Conservation (phyloP, 2,329 filamentous ascomycete genomes). For the Epichloe amarillans region DNA sequence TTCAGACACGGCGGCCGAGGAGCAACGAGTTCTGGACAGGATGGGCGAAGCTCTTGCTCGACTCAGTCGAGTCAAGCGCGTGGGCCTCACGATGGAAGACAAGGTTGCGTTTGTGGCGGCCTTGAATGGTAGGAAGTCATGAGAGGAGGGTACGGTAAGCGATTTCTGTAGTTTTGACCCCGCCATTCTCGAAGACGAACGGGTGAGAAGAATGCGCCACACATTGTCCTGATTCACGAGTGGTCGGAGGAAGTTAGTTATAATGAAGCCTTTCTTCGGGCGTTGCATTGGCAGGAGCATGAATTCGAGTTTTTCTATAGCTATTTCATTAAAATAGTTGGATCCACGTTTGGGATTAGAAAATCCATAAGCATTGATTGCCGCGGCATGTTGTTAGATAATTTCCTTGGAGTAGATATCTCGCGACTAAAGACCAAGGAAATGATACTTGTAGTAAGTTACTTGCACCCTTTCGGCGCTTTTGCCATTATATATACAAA, state of each 20-base stretch:
- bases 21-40: conserved; percentile 60
- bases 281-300: conserved; percentile 13
- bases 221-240: neutral
- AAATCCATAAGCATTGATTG: neutral
- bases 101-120: conserved; percentile 71
- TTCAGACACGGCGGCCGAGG: conserved; percentile 32
- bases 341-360: neutral
- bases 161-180: neutral
- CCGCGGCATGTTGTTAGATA: neutral
- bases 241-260: neutral
- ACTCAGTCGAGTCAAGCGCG: conserved; percentile 74
- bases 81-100: conserved; percentile 70
- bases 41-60: conserved; percentile 80
- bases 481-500: neutral
- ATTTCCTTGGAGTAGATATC: too few species aligned
- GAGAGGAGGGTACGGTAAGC: neutral
- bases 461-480: too few species aligned
- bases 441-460: neutral
- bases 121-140: conserved; percentile 34
- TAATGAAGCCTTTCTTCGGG: neutral
- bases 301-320: neutral
- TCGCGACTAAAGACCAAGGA: too few species aligned
- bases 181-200: neutral
- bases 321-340: neutral
- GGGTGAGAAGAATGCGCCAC: neutral